phyloP scores from a whole-genome alignment of 2,329 filamentous ascomycete species.

The Aspergillus puulaauensis region DNA sequence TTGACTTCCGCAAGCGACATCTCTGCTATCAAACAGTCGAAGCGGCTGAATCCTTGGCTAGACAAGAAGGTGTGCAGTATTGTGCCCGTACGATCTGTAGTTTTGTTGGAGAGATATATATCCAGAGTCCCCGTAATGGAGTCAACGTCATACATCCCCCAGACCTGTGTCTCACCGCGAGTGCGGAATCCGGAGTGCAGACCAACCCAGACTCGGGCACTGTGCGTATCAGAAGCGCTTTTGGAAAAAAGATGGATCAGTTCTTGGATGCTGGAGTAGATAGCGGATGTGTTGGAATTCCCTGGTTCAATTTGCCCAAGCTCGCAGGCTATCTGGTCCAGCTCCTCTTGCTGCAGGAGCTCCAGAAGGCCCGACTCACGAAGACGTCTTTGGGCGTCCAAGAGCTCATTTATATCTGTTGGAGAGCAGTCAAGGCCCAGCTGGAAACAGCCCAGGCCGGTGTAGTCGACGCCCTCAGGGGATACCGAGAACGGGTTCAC shows the following conservation, averaged over 20 bases:
- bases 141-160: slow-evolving; percentile 19
- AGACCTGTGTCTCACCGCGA: slow-evolving; percentile 17
- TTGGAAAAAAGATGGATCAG: slow-evolving; percentile 10
- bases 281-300: background rate
- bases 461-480: slow-evolving; percentile 19
- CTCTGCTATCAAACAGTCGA: slow-evolving; percentile 31
- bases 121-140: slow-evolving; percentile 18
- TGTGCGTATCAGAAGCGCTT: slow-evolving; percentile 3
- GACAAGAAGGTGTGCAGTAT: slow-evolving; percentile 41
- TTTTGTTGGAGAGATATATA: slow-evolving; percentile 37
- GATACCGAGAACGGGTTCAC: slow-evolving; percentile 23
- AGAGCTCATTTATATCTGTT: slow-evolving; percentile 23
- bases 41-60: slow-evolving; percentile 27
- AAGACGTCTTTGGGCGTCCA: slow-evolving; percentile 23
- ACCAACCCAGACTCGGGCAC: slow-evolving; percentile 16
- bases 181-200: slow-evolving; percentile 25
- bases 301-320: slow-evolving; percentile 12
- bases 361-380: slow-evolving; percentile 23
- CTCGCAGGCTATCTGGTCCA: slow-evolving; percentile 15
- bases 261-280: background rate
- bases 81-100: slow-evolving; percentile 29
- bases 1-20: slow-evolving; percentile 25
- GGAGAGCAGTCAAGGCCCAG: slow-evolving; percentile 23
- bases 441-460: slow-evolving; percentile 30
- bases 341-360: slow-evolving; percentile 15